phyloP scores from a whole-genome alignment of 805 yeast species.

The Torulaspora maleeae region DNA sequence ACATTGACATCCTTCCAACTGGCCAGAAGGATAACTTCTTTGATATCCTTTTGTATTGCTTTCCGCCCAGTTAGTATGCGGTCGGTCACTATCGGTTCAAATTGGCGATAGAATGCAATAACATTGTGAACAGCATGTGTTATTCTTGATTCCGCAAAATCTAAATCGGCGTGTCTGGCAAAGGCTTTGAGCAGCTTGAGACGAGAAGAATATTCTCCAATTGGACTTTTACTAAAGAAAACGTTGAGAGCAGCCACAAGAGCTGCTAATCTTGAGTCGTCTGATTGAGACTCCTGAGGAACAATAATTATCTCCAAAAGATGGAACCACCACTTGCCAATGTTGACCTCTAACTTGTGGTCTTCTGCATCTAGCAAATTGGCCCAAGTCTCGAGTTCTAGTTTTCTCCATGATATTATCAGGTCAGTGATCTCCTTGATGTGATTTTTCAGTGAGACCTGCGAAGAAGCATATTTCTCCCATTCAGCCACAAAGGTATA shows the following conservation, averaged over 20 bases:
- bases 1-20: conserved; percentile 97
- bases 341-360: conserved; percentile 39
- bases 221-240: conserved; percentile 68
- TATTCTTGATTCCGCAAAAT: conserved; percentile 25
- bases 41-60: conserved; percentile 67
- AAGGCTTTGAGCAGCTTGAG: conserved; percentile 63
- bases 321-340: conserved; percentile 90
- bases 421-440: conserved; percentile 57
- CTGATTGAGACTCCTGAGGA: conserved; percentile 38
- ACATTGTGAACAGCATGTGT: conserved; percentile 36
- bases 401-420: conserved; percentile 85
- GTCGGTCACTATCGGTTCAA: conserved; percentile 45
- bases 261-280: conserved; percentile 21
- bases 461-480: conserved; percentile 85
- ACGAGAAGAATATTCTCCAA: conserved; percentile 67
- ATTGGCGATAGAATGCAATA: conserved; percentile 63
- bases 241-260: conserved; percentile 60
- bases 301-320: conserved; percentile 74
- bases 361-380: conserved; percentile 66
- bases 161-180: conserved; percentile 45
- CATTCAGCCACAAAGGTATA: conserved; percentile 82
- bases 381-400: conserved; percentile 85
- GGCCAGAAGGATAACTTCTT: conserved; percentile 81
- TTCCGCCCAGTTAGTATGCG: conserved; percentile 45
- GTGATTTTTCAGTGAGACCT: conserved; percentile 56